phyloP scores from a whole-genome alignment of 2,329 filamentous ascomycete species.

The Teratosphaeria zuluensis region DNA sequence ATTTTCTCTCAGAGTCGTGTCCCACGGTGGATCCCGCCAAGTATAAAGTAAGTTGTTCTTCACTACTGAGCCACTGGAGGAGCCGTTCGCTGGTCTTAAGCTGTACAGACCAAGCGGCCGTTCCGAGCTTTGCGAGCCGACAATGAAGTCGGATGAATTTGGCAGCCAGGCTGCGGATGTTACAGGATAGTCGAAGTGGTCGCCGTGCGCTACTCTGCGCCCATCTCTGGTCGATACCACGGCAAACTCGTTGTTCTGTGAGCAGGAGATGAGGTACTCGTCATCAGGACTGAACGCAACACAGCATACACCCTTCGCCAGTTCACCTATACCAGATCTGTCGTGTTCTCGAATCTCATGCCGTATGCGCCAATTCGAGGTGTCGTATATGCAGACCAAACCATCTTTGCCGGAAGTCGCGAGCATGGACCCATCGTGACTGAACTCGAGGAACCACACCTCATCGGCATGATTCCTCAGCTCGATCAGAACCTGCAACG shows the following conservation, averaged over 20 bases:
- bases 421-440: conserved; percentile 71
- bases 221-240: conserved; percentile 36
- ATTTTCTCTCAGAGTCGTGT: conserved; percentile 43
- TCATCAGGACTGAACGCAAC: conserved; percentile 90
- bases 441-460: conserved; percentile 87
- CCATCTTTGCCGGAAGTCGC: conserved; percentile 73
- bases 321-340: conserved; percentile 7
- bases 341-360: conserved; percentile 33
- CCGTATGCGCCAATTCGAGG: conserved; percentile 56
- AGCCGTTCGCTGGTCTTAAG: conserved; percentile 3
- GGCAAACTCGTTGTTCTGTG: conserved; percentile 26
- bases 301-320: conserved; percentile 56
- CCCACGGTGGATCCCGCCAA: conserved; percentile 33
- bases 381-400: conserved; percentile 73
- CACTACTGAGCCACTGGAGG: conserved; percentile 7
- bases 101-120: conserved; percentile 53
- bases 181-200: conserved; percentile 71
- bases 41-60: conserved; percentile 22
- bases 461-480: conserved; percentile 68
- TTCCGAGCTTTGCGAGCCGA: conserved; percentile 62
- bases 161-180: conserved; percentile 84
- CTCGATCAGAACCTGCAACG: conserved; percentile 57
- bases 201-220: conserved; percentile 51
- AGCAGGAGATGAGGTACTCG: conserved; percentile 74
- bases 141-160: conserved; percentile 67